Percentiles rank a stretch among this genome's conserved stretches.
These are phyloP conservation scores for Zoysia matrella DNA, from an alignment of 202 grass and related monocot species.

Conservation along the genomic window DNA sequence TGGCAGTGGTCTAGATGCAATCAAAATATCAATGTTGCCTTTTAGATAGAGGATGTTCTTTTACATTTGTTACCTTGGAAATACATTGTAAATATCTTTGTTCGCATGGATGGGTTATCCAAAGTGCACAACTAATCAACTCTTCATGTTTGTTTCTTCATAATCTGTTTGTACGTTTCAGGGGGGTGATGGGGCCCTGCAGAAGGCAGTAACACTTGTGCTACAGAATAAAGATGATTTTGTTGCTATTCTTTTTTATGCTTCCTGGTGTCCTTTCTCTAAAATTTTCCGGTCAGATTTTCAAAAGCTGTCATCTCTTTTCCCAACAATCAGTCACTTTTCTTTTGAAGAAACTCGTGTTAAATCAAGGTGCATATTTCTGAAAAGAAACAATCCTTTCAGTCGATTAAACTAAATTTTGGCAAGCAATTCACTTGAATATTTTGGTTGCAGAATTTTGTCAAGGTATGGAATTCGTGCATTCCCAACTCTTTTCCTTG, in stretches of 20 bases:
- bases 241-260: slow-evolving; percentile 76
- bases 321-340: slow-evolving; percentile 61
- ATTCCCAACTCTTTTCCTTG: slow-evolving; percentile 67
- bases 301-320: slow-evolving; percentile 56
- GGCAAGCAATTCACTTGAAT: slow-evolving; percentile 23
- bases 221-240: slow-evolving; percentile 54
- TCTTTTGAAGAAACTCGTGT: slow-evolving; percentile 81
- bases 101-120: background rate
- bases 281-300: slow-evolving; percentile 68
- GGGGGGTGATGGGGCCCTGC: slow-evolving; percentile 65
- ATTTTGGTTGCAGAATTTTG: slow-evolving; percentile 58
- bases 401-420: slow-evolving; percentile 2
- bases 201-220: slow-evolving; percentile 58
- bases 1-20: no score
- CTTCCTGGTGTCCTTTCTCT: slow-evolving; percentile 85
- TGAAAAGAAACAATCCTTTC: background rate
- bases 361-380: slow-evolving; percentile 56
- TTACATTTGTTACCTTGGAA: background rate
- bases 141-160: background rate
- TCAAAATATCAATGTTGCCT: no score
- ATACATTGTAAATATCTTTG: slow-evolving; percentile 27
- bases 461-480: slow-evolving; percentile 76
- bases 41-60: background rate
- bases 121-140: background rate
- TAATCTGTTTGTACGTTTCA: slow-evolving; percentile 22